Conservation (phyloP, 768 basidiomycete species). For the Rhodotorula graminis region DNA sequence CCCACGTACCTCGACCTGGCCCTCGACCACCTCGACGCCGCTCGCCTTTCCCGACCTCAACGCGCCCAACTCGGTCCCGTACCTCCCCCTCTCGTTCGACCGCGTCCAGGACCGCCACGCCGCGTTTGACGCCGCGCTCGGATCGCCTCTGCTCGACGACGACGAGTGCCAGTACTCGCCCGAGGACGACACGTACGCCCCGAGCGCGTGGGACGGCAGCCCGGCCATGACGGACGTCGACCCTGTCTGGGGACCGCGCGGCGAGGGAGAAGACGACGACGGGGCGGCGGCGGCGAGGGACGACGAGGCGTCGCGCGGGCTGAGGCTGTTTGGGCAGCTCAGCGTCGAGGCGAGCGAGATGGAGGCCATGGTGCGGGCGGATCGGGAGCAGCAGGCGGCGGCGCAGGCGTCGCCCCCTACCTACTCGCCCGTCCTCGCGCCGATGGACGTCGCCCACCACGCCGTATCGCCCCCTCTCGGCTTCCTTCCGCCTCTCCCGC, state of each 20-base stretch:
- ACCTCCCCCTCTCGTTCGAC: not conserved
- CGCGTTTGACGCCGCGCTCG: not conserved
- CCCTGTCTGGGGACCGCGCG: not conserved
- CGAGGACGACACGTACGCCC: not conserved
- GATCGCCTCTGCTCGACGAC: not conserved
- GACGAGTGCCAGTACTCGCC: not conserved
- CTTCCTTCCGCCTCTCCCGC: not conserved
- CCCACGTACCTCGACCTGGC: not conserved
- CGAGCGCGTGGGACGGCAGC: not conserved
- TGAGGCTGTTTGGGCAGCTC: not conserved
- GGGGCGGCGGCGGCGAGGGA: not conserved
- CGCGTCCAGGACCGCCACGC: not conserved
- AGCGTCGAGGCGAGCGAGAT: not conserved
- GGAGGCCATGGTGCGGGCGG: not conserved
- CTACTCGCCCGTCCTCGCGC: not conserved
- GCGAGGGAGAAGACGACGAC: no score
- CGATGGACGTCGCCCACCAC: not conserved
- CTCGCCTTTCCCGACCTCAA: not conserved
- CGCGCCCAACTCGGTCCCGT: not conserved
- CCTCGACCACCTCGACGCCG: not conserved
- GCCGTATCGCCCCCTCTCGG: not conserved
- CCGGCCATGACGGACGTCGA: not conserved
- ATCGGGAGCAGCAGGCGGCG: not conserved
- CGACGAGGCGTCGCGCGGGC: not conserved
- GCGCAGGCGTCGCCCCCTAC: not conserved